Evolutionary conservation across 2,329 filamentous ascomycete species (phyloP).

Genomic region (Orbilia ellipsospora): DNA sequence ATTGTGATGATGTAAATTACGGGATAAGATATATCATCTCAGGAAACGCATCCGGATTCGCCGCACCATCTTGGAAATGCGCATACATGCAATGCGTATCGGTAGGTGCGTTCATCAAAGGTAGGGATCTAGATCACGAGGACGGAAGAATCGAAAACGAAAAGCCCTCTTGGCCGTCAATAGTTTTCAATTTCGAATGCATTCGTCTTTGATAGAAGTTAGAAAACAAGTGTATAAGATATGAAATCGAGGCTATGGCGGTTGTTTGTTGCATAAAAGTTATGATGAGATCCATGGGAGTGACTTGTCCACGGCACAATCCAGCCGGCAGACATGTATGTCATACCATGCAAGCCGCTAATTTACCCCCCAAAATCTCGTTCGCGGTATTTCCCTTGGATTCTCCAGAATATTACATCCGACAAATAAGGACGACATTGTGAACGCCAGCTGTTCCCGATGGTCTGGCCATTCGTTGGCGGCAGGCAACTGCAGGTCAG

Average conservation of each 20-base stretch:
- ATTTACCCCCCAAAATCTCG: neutral
- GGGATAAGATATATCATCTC: neutral
- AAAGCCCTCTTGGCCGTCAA: too few species aligned
- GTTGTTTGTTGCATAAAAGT: conserved; percentile 35
- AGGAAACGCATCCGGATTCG: too few species aligned
- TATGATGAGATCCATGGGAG: neutral
- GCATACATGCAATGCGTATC: neutral
- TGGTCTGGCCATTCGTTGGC: conserved; percentile 44
- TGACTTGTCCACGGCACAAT: conserved; percentile 50
- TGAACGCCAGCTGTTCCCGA: conserved; percentile 40
- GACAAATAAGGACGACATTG: neutral
- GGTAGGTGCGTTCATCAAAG: neutral
- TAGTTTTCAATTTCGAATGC: too few species aligned
- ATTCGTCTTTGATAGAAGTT: too few species aligned
- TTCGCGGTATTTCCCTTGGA: too few species aligned
- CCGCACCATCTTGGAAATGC: neutral
- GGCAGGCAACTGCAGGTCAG: conserved; percentile 5
- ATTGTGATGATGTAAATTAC: conserved; percentile 42
- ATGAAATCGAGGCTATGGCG: conserved; percentile 20
- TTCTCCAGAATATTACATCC: too few species aligned
- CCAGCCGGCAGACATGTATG: conserved; percentile 30
- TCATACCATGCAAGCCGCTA: conserved; percentile 27
- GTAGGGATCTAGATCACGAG: conserved; percentile 17
- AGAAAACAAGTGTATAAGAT: too few species aligned
- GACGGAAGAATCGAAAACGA: neutral